These are phyloP conservation scores for Afroboletus lepidellus DNA, from an alignment of 1,284 basidiomycete genomes.

Conservation along the genomic window DNA sequence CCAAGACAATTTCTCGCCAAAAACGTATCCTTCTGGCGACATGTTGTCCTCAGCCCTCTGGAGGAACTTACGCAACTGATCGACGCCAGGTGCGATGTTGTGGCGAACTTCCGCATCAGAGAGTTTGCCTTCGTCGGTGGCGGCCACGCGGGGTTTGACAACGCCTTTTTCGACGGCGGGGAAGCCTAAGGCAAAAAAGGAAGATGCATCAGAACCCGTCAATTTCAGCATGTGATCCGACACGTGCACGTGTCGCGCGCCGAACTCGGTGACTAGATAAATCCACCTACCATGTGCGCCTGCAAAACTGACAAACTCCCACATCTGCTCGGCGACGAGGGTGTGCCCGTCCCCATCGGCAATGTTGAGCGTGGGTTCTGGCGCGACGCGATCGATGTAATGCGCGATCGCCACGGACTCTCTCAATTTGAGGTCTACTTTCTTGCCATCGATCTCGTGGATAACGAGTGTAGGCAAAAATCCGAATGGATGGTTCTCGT, in stretches of 20 bases:
- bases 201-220: background rate
- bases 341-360: constrained; percentile 20
- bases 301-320: constrained; percentile 33
- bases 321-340: constrained; percentile 31
- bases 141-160: constrained; percentile 33
- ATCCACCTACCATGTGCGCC: constrained; percentile 24
- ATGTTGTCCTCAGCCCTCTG: constrained; percentile 20
- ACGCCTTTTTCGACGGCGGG: constrained; percentile 31
- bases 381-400: constrained; percentile 30
- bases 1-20: constrained; percentile 29
- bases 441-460: constrained; percentile 24
- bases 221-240: background rate
- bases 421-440: constrained; percentile 27
- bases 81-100: constrained; percentile 22
- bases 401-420: constrained; percentile 31
- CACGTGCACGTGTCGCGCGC: background rate
- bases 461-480: constrained; percentile 34
- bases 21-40: constrained; percentile 29
- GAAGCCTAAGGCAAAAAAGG: constrained; percentile 23
- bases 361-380: constrained; percentile 27
- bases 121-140: constrained; percentile 23
- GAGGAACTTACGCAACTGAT: constrained; percentile 21
- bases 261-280: background rate
- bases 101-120: constrained; percentile 26
- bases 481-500: constrained; percentile 33